phyloP scores from a whole-genome alignment of 2,329 filamentous ascomycete species.

The Ophioceras dolichostomum region DNA sequence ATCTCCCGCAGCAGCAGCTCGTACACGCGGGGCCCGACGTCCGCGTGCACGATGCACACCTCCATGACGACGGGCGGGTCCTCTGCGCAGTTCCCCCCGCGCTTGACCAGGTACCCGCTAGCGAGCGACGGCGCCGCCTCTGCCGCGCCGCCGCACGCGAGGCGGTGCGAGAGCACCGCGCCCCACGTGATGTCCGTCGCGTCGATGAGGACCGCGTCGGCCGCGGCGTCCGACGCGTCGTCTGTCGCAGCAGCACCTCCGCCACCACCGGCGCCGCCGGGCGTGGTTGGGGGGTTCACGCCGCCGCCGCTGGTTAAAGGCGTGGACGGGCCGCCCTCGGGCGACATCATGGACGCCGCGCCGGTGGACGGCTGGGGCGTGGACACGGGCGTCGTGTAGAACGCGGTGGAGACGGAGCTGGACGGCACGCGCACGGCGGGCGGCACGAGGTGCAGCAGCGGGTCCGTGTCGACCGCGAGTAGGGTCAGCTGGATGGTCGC shows the following conservation, averaged over 20 bases:
- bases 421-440: slow-evolving; percentile 35
- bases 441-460: slow-evolving; percentile 50
- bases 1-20: slow-evolving; percentile 61
- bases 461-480: slow-evolving; percentile 52
- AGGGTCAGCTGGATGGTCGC: slow-evolving; percentile 42
- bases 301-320: slow-evolving; percentile 23
- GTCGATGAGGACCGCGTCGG: slow-evolving; percentile 60
- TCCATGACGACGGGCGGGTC: slow-evolving; percentile 50
- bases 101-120: slow-evolving; percentile 55
- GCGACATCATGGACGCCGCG: slow-evolving; percentile 44
- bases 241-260: slow-evolving; percentile 10
- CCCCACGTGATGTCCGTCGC: slow-evolving; percentile 66
- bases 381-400: slow-evolving; percentile 52
- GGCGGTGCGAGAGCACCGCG: slow-evolving; percentile 53
- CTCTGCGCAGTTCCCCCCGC: slow-evolving; percentile 39
- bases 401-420: slow-evolving; percentile 21
- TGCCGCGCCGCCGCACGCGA: slow-evolving; percentile 13
- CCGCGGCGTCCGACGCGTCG: slow-evolving; percentile 28
- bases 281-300: slow-evolving; percentile 9
- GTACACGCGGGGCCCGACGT: slow-evolving; percentile 38
- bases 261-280: slow-evolving; percentile 7
- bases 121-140: slow-evolving; percentile 45
- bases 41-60: slow-evolving; percentile 49
- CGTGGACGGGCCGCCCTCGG: slow-evolving; percentile 24
- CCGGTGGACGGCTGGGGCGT: slow-evolving; percentile 51